A percentile compares a stretch with the other conserved stretches of the same genome.
phyloP scores from a whole-genome alignment of 2,329 filamentous ascomycete genomes.

The Alternaria viburni region DNA sequence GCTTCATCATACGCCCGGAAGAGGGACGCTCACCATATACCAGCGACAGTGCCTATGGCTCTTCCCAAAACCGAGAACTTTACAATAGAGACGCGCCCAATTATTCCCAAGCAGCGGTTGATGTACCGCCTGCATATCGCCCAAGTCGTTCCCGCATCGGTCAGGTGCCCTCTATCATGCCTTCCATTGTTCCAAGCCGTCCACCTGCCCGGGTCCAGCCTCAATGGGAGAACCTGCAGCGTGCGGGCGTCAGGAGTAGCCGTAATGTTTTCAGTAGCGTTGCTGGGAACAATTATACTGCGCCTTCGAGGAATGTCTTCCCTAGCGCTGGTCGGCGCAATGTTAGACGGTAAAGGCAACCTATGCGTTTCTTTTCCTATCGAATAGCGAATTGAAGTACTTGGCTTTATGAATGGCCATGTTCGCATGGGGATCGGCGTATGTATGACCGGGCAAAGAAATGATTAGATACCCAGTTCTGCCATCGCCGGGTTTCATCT shows the following conservation, averaged over 20 bases:
- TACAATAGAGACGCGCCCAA: conserved; percentile 5
- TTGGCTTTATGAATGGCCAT: background rate
- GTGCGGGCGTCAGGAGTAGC: conserved; percentile 35
- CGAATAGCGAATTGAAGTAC: background rate
- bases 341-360: conserved; percentile 21
- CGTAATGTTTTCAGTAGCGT: conserved; percentile 7
- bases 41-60: conserved; percentile 11
- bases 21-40: conserved; percentile 4
- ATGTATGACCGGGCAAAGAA: background rate
- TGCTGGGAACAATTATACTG: background rate
- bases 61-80: conserved; percentile 1
- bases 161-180: conserved; percentile 24
- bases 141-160: conserved; percentile 11
- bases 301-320: conserved; percentile 9
- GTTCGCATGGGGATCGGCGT: background rate
- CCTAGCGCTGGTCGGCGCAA: conserved; percentile 25
- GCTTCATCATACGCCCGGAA: conserved; percentile 20
- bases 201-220: conserved; percentile 17
- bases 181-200: conserved; percentile 17
- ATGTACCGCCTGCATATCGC: conserved; percentile 10
- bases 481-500: background rate
- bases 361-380: background rate
- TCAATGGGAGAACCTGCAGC: conserved; percentile 25
- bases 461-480: background rate
- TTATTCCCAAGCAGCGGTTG: conserved; percentile 5